phyloP scores from a whole-genome alignment of 306 rosid species.

The Ceratonia siliqua region DNA sequence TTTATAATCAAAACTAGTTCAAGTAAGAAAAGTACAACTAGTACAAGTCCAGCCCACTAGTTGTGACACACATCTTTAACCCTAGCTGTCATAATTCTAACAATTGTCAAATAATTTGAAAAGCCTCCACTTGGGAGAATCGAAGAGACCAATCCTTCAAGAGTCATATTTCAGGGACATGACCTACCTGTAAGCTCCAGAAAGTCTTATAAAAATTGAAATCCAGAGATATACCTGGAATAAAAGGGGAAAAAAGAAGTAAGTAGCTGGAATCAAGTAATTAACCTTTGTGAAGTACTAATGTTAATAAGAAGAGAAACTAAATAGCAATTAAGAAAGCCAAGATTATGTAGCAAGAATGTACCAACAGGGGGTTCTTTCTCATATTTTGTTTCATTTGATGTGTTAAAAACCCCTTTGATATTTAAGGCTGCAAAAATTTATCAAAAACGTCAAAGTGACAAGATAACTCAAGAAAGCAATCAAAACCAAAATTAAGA shows the following conservation, averaged over 20 bases:
- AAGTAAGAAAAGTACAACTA: no score
- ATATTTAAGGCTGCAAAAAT: slow-evolving; percentile 81
- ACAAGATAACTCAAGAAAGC: slow-evolving; percentile 19
- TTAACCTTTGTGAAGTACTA: neutral
- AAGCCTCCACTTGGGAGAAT: slow-evolving; percentile 14
- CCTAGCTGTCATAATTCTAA: no score
- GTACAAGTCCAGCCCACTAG: no score
- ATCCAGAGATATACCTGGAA: slow-evolving; percentile 92
- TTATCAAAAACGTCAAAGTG: slow-evolving; percentile 33
- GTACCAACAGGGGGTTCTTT: slow-evolving; percentile 86
- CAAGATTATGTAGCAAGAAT: slow-evolving; percentile 28
- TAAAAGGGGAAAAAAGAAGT: slow-evolving; percentile 12
- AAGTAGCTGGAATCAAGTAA: slow-evolving; percentile 16
- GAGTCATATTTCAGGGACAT: slow-evolving; percentile 26
- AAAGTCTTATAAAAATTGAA: slow-evolving; percentile 96
- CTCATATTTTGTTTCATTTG: slow-evolving; percentile 93
- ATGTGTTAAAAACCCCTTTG: slow-evolving; percentile 97
- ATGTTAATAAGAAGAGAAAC: neutral
- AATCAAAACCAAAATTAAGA: slow-evolving; percentile 32
- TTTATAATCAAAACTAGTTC: no score
- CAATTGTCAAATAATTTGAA: slow-evolving; percentile 12
- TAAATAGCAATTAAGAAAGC: slow-evolving; percentile 4
- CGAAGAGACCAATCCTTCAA: slow-evolving; percentile 8
- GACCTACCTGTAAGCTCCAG: slow-evolving; percentile 92
- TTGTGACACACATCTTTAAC: no score